Evolutionary conservation across 164 flowering plant species (phyloP).

Genomic region (Vitis labrusca): DNA sequence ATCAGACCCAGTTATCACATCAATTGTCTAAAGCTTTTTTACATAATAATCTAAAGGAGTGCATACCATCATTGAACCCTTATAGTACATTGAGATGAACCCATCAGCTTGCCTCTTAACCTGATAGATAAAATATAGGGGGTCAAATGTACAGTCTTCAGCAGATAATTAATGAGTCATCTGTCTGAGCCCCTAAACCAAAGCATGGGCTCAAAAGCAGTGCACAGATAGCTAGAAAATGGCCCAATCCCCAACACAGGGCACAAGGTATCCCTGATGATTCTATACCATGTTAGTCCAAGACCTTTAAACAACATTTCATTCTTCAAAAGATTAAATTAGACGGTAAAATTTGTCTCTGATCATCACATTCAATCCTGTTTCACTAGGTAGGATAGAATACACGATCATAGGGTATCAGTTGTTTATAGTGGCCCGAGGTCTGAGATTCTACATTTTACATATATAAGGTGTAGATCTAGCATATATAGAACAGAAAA

Average conservation of each 20-base stretch:
- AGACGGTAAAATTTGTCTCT: too few relatives aligned
- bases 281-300: neutral
- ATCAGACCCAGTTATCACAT: neutral
- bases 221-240: neutral
- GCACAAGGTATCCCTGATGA: neutral
- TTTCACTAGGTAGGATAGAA: too few relatives aligned
- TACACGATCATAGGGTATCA: too few relatives aligned
- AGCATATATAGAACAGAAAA: neutral
- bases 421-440: neutral
- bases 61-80: slow-evolving; percentile 75
- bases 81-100: slow-evolving; percentile 74
- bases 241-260: neutral
- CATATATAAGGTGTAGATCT: neutral
- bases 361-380: too few relatives aligned
- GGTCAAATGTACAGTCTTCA: neutral
- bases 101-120: slow-evolving; percentile 87
- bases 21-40: neutral
- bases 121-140: slow-evolving; percentile 32
- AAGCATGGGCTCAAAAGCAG: neutral
- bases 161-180: neutral
- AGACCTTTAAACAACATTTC: too few relatives aligned
- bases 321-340: too few relatives aligned
- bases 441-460: neutral
- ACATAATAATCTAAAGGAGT: slow-evolving; percentile 2
- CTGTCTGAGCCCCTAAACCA: neutral